Evolutionary conservation across 148 eudicot genomes (phyloP).

Genomic region (Drosera capensis): DNA sequence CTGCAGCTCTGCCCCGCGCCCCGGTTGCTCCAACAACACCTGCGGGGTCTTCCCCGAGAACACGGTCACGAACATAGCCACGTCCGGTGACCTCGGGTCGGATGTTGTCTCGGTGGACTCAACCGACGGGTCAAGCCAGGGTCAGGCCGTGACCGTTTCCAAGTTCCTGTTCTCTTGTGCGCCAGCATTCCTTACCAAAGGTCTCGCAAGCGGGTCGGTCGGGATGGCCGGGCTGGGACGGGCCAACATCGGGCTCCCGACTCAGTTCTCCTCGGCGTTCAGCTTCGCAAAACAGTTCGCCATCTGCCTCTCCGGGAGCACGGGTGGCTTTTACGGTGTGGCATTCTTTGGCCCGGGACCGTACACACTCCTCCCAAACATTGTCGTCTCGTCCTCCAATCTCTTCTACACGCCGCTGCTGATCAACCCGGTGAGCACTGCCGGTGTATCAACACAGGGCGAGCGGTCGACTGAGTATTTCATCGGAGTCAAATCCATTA

Average conservation of each 20-base stretch:
- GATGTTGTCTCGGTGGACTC: constrained; percentile 31
- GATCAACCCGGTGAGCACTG: constrained; percentile 45
- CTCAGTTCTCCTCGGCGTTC: constrained; percentile 25
- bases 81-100: constrained; percentile 24
- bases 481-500: constrained; percentile 31
- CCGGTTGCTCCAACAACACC: constrained; percentile 55
- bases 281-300: constrained; percentile 40
- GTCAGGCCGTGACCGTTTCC: constrained; percentile 9
- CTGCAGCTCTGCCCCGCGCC: constrained; percentile 13
- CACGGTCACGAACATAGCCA: constrained; percentile 21
- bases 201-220: constrained; percentile 27
- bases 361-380: constrained; percentile 19
- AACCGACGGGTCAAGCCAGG: constrained; percentile 34
- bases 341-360: constrained; percentile 48
- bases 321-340: constrained; percentile 20
- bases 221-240: constrained; percentile 59
- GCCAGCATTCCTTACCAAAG: constrained; percentile 18
- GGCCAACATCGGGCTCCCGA: constrained; percentile 27
- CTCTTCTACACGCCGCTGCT: constrained; percentile 35
- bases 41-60: constrained; percentile 39
- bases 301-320: constrained; percentile 28
- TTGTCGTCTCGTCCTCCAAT: constrained; percentile 17
- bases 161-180: constrained; percentile 31
- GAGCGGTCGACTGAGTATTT: constrained; percentile 57
- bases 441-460: constrained; percentile 18